phyloP scores from a whole-genome alignment of 495 filamentous ascomycete species.

The Talaromyces proteolyticus region DNA sequence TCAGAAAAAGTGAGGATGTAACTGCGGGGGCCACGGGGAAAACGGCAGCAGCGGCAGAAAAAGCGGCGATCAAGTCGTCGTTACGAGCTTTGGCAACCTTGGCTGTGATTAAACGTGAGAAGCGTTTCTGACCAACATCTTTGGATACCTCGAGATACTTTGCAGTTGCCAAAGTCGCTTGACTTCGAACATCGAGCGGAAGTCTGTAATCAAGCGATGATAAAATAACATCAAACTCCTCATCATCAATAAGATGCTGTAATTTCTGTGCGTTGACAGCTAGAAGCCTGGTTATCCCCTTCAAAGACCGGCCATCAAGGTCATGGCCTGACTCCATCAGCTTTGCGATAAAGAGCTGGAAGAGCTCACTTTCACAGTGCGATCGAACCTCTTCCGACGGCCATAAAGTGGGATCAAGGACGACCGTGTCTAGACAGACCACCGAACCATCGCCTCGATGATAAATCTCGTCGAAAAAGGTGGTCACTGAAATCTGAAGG shows the following conservation, averaged over 20 bases:
- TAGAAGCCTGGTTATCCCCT: constrained; percentile 57
- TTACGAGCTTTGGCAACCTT: constrained; percentile 45
- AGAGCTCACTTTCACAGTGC: constrained; percentile 53
- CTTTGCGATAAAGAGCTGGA: constrained; percentile 59
- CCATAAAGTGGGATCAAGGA: constrained; percentile 55
- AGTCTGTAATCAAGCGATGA: constrained; percentile 72
- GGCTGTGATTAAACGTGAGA: constrained; percentile 60
- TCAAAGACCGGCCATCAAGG: constrained; percentile 52
- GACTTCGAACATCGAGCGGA: constrained; percentile 57
- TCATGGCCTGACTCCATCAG: constrained; percentile 58
- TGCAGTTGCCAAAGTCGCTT: constrained; percentile 69
- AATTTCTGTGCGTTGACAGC: constrained; percentile 53
- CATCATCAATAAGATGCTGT: constrained; percentile 64
- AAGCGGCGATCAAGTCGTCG: constrained; percentile 65
- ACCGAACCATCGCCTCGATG: constrained; percentile 55
- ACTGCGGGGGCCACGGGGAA: constrained; percentile 77
- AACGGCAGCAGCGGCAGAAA: constrained; percentile 79
- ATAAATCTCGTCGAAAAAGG: constrained; percentile 53
- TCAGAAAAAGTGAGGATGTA: constrained; percentile 71
- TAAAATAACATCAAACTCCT: constrained; percentile 74
- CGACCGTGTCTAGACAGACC: constrained; percentile 48
- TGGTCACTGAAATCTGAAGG: constrained; percentile 43
- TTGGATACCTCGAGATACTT: constrained; percentile 75
- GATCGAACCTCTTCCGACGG: constrained; percentile 39
- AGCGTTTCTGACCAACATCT: constrained; percentile 56